Base-by-base conservation (phyloP, 306 rosid genomes). In the Quercus gilva region DNA sequence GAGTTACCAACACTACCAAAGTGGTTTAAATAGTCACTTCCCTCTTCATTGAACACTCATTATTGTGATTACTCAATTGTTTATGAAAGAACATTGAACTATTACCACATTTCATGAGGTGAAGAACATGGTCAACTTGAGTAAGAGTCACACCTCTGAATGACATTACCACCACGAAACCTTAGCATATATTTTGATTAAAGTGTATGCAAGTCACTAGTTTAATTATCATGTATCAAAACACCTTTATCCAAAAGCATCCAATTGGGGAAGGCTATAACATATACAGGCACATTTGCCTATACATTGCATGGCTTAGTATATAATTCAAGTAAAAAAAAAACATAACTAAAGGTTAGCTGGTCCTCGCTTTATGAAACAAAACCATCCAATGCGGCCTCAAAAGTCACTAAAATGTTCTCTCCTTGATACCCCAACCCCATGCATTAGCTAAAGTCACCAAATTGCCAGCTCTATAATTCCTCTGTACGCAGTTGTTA, bases 391-490 rank as follows among this genome's bases (percentile, higher is more conserved):
- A 26, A 61, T 18, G n/a, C 37, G 19, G 18, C n/a, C 26, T 61
- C 21, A 9, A 26, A 61, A 61, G 35, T 25, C 68, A 61, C 35
- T 23, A 61, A 26, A 61, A 12, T 4, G 37, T 61, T 61, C n/a
- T 61, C 13, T 61, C 37, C 17, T 17, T 25, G 25, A 14, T 14
- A 11, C 71, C 20, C 45, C 49, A 17, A 64, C 33, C 71, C 19
- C 13, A 29, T 31, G 7, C 71, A 52, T 56, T 15, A 61, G 11
- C 18, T 20, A 55, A 53, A 37, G 28, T 51, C 53, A 31, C 63
- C 70, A n/a, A 71, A 18, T 70, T 29, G 49, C 65, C 86, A 78
- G 83, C 83, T 68, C 86, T 65, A 19, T 78, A 49, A 49, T 33
- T 65, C 58, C 67, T 56, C 73, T 29, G 79, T 72, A 4, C 12